Evolutionary conservation across 371 early-diverging fungal species (phyloP).

Genomic region (Lichtheimia ornata): DNA sequence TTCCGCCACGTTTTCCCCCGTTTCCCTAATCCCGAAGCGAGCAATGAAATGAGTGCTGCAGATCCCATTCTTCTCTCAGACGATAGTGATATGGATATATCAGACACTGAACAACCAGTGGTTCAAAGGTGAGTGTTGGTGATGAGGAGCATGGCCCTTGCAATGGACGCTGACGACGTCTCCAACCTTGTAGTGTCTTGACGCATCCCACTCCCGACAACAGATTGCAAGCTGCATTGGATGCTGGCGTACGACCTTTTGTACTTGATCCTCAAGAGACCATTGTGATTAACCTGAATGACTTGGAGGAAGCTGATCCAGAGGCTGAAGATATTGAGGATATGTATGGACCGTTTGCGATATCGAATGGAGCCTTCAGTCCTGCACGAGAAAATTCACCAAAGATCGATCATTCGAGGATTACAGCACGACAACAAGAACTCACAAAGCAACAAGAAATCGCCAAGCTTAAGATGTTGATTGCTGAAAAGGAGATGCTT

Average conservation of each 20-base stretch:
- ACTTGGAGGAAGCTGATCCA: background rate
- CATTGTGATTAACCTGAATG: background rate
- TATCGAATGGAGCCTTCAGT: background rate
- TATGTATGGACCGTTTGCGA: slow-evolving; percentile 16
- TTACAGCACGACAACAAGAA: slow-evolving; percentile 1
- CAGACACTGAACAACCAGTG: slow-evolving; percentile 9
- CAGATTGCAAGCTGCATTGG: background rate
- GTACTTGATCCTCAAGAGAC: background rate
- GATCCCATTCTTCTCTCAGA: slow-evolving; percentile 2
- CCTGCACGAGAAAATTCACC: background rate
- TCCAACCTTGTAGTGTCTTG: background rate
- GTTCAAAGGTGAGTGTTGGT: background rate
- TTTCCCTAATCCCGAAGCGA: background rate
- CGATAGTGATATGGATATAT: slow-evolving; percentile 20
- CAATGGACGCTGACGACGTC: background rate
- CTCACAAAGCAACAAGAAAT: slow-evolving; percentile 11
- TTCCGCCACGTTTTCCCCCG: background rate
- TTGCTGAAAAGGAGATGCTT: slow-evolving; percentile 12
- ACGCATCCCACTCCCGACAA: background rate
- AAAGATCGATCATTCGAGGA: background rate
- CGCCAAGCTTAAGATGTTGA: slow-evolving; percentile 7
- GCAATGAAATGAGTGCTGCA: background rate
- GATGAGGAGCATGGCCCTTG: background rate
- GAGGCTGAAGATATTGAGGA: slow-evolving; percentile 12
- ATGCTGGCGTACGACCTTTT: slow-evolving; percentile 2